A percentile compares a stretch with the other conserved stretches of the same genome.
phyloP scores from a whole-genome alignment of 2,329 filamentous ascomycete genomes.

The Penicillium sp. region DNA sequence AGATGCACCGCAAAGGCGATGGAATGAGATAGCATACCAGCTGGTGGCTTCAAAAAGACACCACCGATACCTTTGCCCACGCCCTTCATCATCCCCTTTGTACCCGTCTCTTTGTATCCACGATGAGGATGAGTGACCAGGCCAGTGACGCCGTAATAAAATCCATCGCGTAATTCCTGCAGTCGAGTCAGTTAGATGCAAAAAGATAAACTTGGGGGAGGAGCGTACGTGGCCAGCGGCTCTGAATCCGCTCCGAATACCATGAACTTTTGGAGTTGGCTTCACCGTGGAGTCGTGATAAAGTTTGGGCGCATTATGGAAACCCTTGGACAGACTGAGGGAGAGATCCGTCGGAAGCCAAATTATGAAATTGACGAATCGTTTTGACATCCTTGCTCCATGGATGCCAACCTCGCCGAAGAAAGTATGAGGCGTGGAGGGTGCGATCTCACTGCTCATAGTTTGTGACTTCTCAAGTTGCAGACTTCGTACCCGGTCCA shows the following conservation, averaged over 20 bases:
- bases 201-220: neutral
- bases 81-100: conserved; percentile 71
- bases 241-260: conserved; percentile 70
- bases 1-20: neutral
- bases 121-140: conserved; percentile 74
- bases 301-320: conserved; percentile 80
- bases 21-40: conserved; percentile 52
- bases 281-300: conserved; percentile 83
- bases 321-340: conserved; percentile 76
- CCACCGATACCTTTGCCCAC: conserved; percentile 82
- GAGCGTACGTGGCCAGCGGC: conserved; percentile 57
- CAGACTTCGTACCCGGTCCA: conserved; percentile 5
- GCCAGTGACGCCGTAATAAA: conserved; percentile 79
- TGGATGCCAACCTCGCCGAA: conserved; percentile 12
- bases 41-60: conserved; percentile 73
- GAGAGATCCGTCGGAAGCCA: conserved; percentile 85
- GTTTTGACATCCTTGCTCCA: conserved; percentile 52
- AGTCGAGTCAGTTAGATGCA: neutral
- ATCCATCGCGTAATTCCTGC: conserved; percentile 68
- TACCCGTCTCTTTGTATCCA: conserved; percentile 64
- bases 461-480: conserved; percentile 10
- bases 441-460: conserved; percentile 8
- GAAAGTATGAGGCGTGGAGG: neutral
- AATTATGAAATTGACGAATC: conserved; percentile 70
- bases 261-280: conserved; percentile 73